Percentiles rank a stretch among this genome's conserved stretches.
Evolutionary conservation across 352 stramenopile genomes (phyloP).

Genomic region (Globisporangium irregulare): DNA sequence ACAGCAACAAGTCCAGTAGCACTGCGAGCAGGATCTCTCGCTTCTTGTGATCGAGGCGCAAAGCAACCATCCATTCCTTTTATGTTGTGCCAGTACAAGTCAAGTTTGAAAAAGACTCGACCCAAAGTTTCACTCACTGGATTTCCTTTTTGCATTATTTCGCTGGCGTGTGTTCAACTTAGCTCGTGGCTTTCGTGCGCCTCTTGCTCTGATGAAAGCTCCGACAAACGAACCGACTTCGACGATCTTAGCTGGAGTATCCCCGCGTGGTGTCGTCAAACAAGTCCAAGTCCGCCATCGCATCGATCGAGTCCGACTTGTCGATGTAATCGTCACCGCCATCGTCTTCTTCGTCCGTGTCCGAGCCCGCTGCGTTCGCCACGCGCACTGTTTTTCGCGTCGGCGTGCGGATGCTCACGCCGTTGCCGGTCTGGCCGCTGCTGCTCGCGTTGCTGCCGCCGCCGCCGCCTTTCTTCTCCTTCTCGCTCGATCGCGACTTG

Average conservation of each 20-base stretch:
- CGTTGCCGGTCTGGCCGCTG: constrained; percentile 24
- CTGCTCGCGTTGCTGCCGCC: constrained; percentile 50
- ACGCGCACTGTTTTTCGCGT: constrained; percentile 14
- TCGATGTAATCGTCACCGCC: constrained; percentile 39
- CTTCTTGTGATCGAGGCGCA: neutral
- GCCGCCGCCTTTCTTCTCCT: constrained; percentile 38
- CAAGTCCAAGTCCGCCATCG: constrained; percentile 15
- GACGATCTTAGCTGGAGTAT: neutral
- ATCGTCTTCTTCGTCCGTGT: constrained; percentile 74
- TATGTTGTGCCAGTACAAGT: neutral
- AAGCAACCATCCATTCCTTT: neutral
- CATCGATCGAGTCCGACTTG: constrained; percentile 22
- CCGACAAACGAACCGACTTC: neutral
- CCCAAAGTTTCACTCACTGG: neutral
- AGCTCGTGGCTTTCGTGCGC: neutral
- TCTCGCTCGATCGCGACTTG: constrained; percentile 57
- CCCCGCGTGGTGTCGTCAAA: constrained; percentile 2
- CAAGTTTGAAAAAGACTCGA: neutral
- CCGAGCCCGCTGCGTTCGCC: constrained; percentile 30
- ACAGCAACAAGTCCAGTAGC: neutral
- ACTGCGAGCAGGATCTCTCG: constrained; percentile 1
- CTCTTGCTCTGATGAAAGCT: neutral
- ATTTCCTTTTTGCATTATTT: neutral
- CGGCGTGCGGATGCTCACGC: constrained; percentile 56
- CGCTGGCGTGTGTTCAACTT: neutral